phyloP scores from a whole-genome alignment of 2,329 filamentous ascomycete species.

The Aspergillus chevalieri region DNA sequence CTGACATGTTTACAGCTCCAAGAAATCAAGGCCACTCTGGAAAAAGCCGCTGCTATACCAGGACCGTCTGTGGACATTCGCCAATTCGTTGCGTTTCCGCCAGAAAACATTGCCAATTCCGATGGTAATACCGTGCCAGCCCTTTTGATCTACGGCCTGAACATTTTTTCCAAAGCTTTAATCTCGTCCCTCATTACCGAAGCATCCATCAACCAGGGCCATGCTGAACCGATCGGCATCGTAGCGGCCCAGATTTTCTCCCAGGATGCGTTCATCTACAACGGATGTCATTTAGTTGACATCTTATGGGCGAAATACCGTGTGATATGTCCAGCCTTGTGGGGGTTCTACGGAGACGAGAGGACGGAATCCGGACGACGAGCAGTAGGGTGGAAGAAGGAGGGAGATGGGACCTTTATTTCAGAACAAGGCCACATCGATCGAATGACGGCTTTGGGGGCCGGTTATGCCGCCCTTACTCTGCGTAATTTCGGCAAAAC shows the following conservation, averaged over 20 bases:
- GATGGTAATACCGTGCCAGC: slow-evolving; percentile 52
- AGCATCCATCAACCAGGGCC: slow-evolving; percentile 56
- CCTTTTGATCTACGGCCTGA: slow-evolving; percentile 68
- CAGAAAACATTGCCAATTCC: slow-evolving; percentile 30
- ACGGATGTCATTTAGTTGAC: slow-evolving; percentile 65
- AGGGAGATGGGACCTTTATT: slow-evolving; percentile 53
- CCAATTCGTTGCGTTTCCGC: slow-evolving; percentile 46
- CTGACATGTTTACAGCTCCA: slow-evolving; percentile 18
- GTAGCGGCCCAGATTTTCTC: slow-evolving; percentile 70
- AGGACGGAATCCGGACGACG: slow-evolving; percentile 61
- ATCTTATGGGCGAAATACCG: slow-evolving; percentile 85
- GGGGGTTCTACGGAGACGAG: slow-evolving; percentile 73
- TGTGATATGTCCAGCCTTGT: slow-evolving; percentile 73
- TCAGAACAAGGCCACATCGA: slow-evolving; percentile 69
- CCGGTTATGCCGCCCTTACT: slow-evolving; percentile 76
- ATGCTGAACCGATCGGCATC: slow-evolving; percentile 74
- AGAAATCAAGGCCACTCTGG: slow-evolving; percentile 49
- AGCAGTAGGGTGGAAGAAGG: slow-evolving; percentile 68
- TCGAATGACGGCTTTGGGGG: slow-evolving; percentile 75
- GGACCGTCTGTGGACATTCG: slow-evolving; percentile 54
- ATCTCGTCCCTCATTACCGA: slow-evolving; percentile 65
- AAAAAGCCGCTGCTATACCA: slow-evolving; percentile 47
- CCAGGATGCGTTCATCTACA: slow-evolving; percentile 59
- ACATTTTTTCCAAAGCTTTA: slow-evolving; percentile 67
- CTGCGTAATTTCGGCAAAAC: slow-evolving; percentile 74